Base-by-base conservation (phyloP, 352 stramenopile genomes). In the Globisporangium parvum region DNA sequence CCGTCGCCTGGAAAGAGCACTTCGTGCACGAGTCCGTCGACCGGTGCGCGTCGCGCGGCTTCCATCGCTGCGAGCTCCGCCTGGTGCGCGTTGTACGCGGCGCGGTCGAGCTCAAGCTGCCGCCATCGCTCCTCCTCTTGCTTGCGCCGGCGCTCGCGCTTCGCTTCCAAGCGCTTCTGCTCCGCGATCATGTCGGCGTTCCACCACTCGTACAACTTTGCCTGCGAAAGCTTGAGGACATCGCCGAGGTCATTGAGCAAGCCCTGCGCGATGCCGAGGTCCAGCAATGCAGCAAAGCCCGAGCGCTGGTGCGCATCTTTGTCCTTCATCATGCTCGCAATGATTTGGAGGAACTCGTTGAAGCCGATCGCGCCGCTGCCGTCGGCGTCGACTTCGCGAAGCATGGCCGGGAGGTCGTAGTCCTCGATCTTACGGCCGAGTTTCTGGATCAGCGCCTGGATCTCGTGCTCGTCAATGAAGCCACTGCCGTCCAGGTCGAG, bases 271-370 rank as follows among this genome's bases (percentile, higher is more conserved):
- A 89, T 85, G 10, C 81, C 77, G 23, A 88, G 18, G 37, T 72
- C 61, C 47, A 91, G 53, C 17, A 89, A 53, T 20, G 65, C 49
- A 0, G 75, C 81, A 47, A 91, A 87, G 2, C 62, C 71, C 18
- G 73, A 66, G 21, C 63, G 73, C 31, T 59, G 59, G 1, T 44
- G 57, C 4, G 48, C 56, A 14, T 70, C 65, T 10, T 66, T 64
- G 24, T 66, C 63, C 47, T 80, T 75, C 42, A 69, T 75, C 75
- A 89, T 87, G 33, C 24, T 67, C 12, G 74, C 67, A 18, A 89
- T 70, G 46, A 89, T 83, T 57, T 85, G 71, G 40, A 87, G 52
- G 59, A 89, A 89, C 63, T 87, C 75, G 55, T 80, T 85, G 53
- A 87, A 89, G 47, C 77, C 73, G 48, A 91, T 88, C 0, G 68